Evolutionary conservation across 176 grass and related monocot species (phyloP).

Genomic region (Dendrocalamus sinicus): DNA sequence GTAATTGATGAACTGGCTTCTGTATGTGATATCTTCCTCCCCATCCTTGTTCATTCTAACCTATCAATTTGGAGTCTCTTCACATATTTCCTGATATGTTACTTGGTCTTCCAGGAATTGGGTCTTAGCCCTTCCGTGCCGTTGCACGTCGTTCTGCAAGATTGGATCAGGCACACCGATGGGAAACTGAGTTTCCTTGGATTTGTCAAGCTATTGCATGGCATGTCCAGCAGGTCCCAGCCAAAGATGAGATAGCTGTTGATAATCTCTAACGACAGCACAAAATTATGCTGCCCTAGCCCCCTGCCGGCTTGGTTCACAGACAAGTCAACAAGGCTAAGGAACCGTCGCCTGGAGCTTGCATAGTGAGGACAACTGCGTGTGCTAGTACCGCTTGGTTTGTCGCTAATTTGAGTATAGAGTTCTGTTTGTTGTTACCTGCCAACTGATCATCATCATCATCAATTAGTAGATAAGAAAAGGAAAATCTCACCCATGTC

Average conservation of each 20-base stretch:
- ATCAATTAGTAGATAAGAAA: slow-evolving; percentile 43
- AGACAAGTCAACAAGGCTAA: slow-evolving; percentile 30
- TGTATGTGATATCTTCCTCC: slow-evolving; percentile 39
- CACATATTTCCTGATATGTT: not conserved
- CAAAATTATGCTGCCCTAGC: slow-evolving; percentile 29
- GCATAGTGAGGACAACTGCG: slow-evolving; percentile 26
- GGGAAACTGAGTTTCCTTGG: slow-evolving; percentile 85
- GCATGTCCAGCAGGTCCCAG: slow-evolving; percentile 67
- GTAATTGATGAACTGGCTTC: slow-evolving; percentile 84
- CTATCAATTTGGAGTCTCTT: not conserved
- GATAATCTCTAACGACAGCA: slow-evolving; percentile 43
- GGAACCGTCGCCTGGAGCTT: slow-evolving; percentile 20
- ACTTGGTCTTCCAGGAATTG: slow-evolving; percentile 55
- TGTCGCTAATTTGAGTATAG: slow-evolving; percentile 60
- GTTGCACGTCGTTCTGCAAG: slow-evolving; percentile 75
- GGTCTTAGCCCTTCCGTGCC: slow-evolving; percentile 73
- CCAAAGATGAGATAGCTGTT: slow-evolving; percentile 71
- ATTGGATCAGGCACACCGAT: slow-evolving; percentile 84
- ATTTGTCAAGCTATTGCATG: slow-evolving; percentile 88
- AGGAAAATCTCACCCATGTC: slow-evolving; percentile 58
- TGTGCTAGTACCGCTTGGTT: slow-evolving; percentile 32
- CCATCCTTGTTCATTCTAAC: not conserved
- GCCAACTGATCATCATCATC: slow-evolving; percentile 25
- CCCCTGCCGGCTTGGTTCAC: slow-evolving; percentile 24
- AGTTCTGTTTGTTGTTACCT: slow-evolving; percentile 35